Base-by-base conservation (phyloP, 495 filamentous ascomycete genomes). In the Astrocystis sublimbata region DNA sequence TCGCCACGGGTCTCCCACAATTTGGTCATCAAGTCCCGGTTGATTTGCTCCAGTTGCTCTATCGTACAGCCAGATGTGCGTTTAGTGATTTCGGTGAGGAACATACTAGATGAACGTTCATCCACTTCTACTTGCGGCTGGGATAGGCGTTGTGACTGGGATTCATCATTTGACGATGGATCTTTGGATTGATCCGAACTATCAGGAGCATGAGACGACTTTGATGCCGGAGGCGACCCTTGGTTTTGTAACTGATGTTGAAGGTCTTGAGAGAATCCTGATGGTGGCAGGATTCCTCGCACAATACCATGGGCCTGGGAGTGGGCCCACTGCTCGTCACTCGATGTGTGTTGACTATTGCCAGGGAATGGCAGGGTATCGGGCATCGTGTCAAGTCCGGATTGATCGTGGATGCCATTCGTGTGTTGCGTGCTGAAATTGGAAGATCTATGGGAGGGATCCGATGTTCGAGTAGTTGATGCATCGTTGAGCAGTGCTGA, bases 1-100 rank as follows among this genome's bases (percentile, higher is more conserved):
- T 96, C 87, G 55, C 84, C 81, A 41, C 91, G 83, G 58, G 78
- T 81, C 60, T 80, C 83, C 94, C 94, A 98, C 13, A 98, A 79
- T 42, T 85, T 84, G 61, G 92, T 88, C 93, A 97, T 97, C 68
- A 97, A 75, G 58, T 85, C 86, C n/a, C 92, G 86, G 70, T 92
- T 91, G 71, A 96, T 85, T 72, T 97, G 93, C 77, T 98, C 93
- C 30, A 98, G 80, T 72, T 98, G 96, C 75, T 98, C 94, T 40
- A 98, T 87, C 2, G 86, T 89, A 75, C 86, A 92, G 0, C 92
- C 92, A 42, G 88, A 88, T 7, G 89, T 90, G 31, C 82, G 80
- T 15, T 83, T 72, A 0, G 85, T 83, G 21, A 96, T 73, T 28
- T 81, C 71, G 0, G 78, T 66, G 53, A 89, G 81, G 35, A 96